Base-by-base conservation (phyloP, 495 filamentous ascomycete species). In the Xylaria venustula region DNA sequence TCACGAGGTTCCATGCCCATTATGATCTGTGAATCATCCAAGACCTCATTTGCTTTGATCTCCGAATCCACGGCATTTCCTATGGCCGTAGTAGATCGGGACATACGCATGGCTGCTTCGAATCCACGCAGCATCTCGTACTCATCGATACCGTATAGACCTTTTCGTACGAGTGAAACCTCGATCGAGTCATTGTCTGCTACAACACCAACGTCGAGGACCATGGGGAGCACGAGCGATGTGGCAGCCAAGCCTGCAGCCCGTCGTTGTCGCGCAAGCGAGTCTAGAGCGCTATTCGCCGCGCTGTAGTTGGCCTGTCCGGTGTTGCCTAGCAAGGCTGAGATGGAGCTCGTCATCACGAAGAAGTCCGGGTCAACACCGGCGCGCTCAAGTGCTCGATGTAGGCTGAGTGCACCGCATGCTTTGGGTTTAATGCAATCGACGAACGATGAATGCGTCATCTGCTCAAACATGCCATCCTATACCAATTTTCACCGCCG, bases 301-400 rank as follows among this genome's bases (percentile, higher is more conserved):
- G 83, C 81, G 15, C 77, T 73, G 62, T 88, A 88, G 22, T 79
- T 80, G 15, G 78, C 71, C 67, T 89, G 87, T 0, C 80, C 79
- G 7, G 70, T 60, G 44, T 74, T 80, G 8, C 87, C 87, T 15
- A 84, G 64, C 1, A 83, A 34, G 1, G 63, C 34, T 70, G 79
- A 46, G 77, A 87, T 73, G 44, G 77, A 81, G 49, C 70, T 74
- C 7, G 77, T 65, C 34, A 78, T 72, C 40, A 87, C 64, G 67
- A 89, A 88, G 73, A 88, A 89, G 64, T 88, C 86, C 1, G 87
- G 72, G 2, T 62, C 61, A 1, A 63, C 51, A 4, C 63, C 50
- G 8, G 72, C 71, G 12, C n/a, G 28, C 25, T 59, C n/a, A 37
- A 80, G 75, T 0, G 64, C 65, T 3, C 57, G 30, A 61, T 83